Evolutionary conservation across 148 eudicot genomes (phyloP).

Genomic region (Camellia granthamiana): DNA sequence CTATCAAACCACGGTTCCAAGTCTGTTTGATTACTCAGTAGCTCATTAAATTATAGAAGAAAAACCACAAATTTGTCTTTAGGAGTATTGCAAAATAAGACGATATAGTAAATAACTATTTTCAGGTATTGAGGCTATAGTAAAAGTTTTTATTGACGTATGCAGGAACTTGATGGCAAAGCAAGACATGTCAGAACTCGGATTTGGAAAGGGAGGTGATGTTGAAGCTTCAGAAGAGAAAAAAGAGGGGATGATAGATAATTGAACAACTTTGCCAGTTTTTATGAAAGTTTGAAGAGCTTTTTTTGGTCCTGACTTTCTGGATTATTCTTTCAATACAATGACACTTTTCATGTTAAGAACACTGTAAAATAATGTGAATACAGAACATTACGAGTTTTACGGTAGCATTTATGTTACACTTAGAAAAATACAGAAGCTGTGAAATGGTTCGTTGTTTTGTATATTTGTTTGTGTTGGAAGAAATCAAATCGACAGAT

Average conservation of each 20-base stretch:
- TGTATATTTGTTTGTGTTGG: neutral
- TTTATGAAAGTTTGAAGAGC: conserved; percentile 10
- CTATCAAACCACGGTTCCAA: neutral
- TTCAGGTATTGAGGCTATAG: neutral
- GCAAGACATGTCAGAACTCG: conserved; percentile 95
- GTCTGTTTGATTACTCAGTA: neutral
- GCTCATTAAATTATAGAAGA: neutral
- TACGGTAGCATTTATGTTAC: neutral
- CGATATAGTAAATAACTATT: too few species aligned
- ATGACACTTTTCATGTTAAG: neutral
- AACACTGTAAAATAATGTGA: neutral
- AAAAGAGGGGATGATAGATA: conserved; percentile 22
- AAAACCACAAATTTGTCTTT: neutral
- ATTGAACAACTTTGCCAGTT: conserved; percentile 10
- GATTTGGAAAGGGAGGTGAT: conserved; percentile 50
- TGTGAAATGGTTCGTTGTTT: neutral
- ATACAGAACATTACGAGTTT: neutral
- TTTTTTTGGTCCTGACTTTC: neutral
- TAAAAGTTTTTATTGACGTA: neutral
- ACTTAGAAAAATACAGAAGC: neutral
- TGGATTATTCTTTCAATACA: neutral
- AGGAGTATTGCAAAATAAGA: neutral
- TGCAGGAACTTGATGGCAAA: conserved; percentile 95
- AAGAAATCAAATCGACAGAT: too few species aligned
- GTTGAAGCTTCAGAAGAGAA: conserved; percentile 35